Conservation (phyloP, 257 asterid genomes). For the Gynochthodes officinalis region DNA sequence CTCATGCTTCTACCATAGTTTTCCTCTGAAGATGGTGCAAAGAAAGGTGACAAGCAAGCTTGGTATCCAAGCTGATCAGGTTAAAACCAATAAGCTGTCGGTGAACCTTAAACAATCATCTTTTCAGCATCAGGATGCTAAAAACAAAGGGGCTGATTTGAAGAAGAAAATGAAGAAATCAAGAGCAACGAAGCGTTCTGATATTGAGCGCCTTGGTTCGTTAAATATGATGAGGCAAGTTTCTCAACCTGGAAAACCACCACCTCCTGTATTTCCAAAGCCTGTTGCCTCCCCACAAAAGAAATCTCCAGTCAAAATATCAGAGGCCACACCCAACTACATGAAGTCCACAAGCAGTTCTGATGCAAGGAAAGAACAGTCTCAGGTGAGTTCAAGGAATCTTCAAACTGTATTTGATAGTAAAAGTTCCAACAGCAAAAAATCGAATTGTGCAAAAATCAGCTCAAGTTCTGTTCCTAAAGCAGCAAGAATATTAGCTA, state of each 20-base stretch:
- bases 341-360: constrained; percentile 88
- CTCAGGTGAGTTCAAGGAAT: constrained; percentile 42
- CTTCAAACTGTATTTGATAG: constrained; percentile 26
- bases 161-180: constrained; percentile 83
- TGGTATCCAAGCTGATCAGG: constrained; percentile 36
- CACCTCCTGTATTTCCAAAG: constrained; percentile 3
- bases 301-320: constrained; percentile 6
- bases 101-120: constrained; percentile 35
- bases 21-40: constrained; percentile 70
- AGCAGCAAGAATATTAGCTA: constrained; percentile 28
- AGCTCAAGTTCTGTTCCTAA: constrained; percentile 26
- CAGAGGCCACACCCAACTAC: constrained; percentile 54
- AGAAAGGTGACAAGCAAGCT: constrained; percentile 49
- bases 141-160: constrained; percentile 44
- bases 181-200: constrained; percentile 38
- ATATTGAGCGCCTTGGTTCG: constrained; percentile 19
- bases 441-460: constrained; percentile 22
- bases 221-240: constrained; percentile 20
- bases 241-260: constrained; percentile 38
- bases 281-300: constrained; percentile 21
- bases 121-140: constrained; percentile 40
- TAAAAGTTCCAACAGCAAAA: constrained; percentile 23
- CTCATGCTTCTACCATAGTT: constrained; percentile 24
- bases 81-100: constrained; percentile 28
- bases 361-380: constrained; percentile 65